Conservation (phyloP, 2,329 filamentous ascomycete species). For the Eutypella sp. region DNA sequence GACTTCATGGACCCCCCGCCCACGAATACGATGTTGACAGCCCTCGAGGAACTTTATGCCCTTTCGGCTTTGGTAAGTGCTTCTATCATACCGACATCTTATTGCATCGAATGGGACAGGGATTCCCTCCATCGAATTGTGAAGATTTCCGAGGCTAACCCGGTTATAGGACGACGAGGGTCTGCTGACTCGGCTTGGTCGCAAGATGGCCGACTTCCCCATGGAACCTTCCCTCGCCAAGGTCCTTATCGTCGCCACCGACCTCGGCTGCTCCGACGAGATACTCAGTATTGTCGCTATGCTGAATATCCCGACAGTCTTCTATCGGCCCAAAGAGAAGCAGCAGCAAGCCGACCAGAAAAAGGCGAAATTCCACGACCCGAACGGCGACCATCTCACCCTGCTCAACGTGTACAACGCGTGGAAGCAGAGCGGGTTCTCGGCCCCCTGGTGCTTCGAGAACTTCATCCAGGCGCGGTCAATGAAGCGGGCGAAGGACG, state of each 20-base stretch:
- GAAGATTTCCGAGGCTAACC: too few relatives aligned
- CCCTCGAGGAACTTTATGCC: slow-evolving; percentile 90
- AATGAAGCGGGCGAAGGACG: slow-evolving; percentile 86
- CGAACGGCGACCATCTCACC: slow-evolving; percentile 89
- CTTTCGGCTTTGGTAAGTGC: slow-evolving; percentile 61
- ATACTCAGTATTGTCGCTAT: slow-evolving; percentile 92
- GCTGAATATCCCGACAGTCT: slow-evolving; percentile 81
- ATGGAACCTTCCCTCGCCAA: slow-evolving; percentile 95
- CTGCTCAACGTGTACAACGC: slow-evolving; percentile 93
- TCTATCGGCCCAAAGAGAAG: slow-evolving; percentile 96
- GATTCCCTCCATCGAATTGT: not conserved
- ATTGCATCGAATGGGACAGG: not conserved
- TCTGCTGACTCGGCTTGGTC: slow-evolving; percentile 80
- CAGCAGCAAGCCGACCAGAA: slow-evolving; percentile 95
- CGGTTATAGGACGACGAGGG: slow-evolving; percentile 79
- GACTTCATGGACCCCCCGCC: slow-evolving; percentile 99
- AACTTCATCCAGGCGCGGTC: slow-evolving; percentile 93
- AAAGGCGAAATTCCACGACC: slow-evolving; percentile 95
- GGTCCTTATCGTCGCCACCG: slow-evolving; percentile 80
- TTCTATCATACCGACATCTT: not conserved
- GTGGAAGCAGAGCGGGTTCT: slow-evolving; percentile 85
- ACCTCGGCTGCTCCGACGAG: slow-evolving; percentile 87
- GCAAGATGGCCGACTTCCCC: slow-evolving; percentile 98
- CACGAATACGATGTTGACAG: slow-evolving; percentile 95
- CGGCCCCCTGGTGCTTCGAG: slow-evolving; percentile 90